phyloP scores from a whole-genome alignment of 2,329 filamentous ascomycete genomes.

The Phyllosticta paracitricarpa region DNA sequence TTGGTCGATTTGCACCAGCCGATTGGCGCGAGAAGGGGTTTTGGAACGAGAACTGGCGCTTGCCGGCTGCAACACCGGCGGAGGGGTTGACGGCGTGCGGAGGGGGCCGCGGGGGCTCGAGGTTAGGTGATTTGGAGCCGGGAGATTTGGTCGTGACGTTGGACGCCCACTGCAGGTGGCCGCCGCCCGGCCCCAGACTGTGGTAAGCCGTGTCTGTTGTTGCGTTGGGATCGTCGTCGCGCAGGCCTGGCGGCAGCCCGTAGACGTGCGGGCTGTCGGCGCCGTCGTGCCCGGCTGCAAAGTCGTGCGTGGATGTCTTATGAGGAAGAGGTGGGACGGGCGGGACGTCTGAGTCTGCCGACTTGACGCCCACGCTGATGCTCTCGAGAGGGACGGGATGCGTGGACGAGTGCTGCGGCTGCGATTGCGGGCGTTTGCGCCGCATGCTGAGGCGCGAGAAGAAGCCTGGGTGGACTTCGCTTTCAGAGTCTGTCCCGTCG shows the following conservation, averaged over 20 bases:
- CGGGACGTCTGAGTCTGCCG: neutral
- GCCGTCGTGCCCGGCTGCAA: constrained; percentile 14
- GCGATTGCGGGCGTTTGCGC: constrained; percentile 4
- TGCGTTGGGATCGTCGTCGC: constrained; percentile 25
- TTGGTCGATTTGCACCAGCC: constrained; percentile 16
- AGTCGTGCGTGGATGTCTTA: neutral
- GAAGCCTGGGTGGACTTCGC: constrained; percentile 39
- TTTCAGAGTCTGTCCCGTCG: constrained; percentile 23
- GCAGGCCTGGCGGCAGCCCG: constrained; percentile 35
- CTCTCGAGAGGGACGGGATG: constrained; percentile 37
- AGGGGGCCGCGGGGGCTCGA: constrained; percentile 47
- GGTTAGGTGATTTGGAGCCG: constrained; percentile 31
- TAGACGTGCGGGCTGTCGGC: constrained; percentile 35
- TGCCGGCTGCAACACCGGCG: constrained; percentile 24
- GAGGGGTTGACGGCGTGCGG: constrained; percentile 36
- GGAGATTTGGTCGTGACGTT: constrained; percentile 21
- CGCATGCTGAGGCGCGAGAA: constrained; percentile 24
- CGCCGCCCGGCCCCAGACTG: constrained; percentile 17
- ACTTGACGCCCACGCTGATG: constrained; percentile 30
- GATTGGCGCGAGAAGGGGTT: constrained; percentile 57
- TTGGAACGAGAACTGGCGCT: constrained; percentile 86
- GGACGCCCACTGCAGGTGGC: constrained; percentile 35
- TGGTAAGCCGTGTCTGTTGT: constrained; percentile 35
- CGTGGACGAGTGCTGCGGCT: constrained; percentile 18
- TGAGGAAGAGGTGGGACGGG: neutral